Evolutionary conservation across 768 basidiomycete genomes (phyloP), one percentile per base, ranked within the genome.

Genomic region (Suillus bovinus): DNA sequence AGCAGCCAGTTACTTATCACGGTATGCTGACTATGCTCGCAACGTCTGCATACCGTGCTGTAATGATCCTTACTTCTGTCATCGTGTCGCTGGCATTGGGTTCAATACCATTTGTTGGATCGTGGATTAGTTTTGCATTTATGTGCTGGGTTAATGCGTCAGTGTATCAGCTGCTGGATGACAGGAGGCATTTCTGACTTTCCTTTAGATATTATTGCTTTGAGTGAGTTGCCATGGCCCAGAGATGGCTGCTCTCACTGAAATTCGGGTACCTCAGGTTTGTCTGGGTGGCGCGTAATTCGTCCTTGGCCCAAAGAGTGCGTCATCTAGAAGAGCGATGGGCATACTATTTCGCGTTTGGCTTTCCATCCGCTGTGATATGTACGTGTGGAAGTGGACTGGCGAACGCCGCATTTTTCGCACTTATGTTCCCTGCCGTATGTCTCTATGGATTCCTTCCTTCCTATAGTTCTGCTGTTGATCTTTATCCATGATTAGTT

Each of bases 341-440:
- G 94, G 84, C 89, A 2, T 96, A 95, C 75, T 93, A 88, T 70
- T 82, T 94, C 62, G 89, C 89, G 5, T 96, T 94, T 65, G 94
- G 94, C 82, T 74, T 93, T 5, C 90, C 92, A 31, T 80, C 88
- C 4, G 86, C 92, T 1, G 81, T 81, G 0, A 75, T 93, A 22
- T 94, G 93, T 71, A 87, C 82, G 61, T 86, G 84, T 80, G 89
- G 88, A 58, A 86, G 84, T 63, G 82, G 85, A 46, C 83, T 93
- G 41, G 90, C 91, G 14, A 94, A 90, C 67, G 90, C 86, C n/a
- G 89, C 89, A 11, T 71, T 91, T 22, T 96, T 95, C 68, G 91
- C 93, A 0, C 82, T 95, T 58, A 70, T 94, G 14, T 94, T 90
- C 71, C 94, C 94, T 41, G 80, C 81, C 42, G 92, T 94, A 68